These are phyloP conservation scores for Cardiospermum halicacabum DNA, from an alignment of 345 rosid species.

Conservation along the genomic window DNA sequence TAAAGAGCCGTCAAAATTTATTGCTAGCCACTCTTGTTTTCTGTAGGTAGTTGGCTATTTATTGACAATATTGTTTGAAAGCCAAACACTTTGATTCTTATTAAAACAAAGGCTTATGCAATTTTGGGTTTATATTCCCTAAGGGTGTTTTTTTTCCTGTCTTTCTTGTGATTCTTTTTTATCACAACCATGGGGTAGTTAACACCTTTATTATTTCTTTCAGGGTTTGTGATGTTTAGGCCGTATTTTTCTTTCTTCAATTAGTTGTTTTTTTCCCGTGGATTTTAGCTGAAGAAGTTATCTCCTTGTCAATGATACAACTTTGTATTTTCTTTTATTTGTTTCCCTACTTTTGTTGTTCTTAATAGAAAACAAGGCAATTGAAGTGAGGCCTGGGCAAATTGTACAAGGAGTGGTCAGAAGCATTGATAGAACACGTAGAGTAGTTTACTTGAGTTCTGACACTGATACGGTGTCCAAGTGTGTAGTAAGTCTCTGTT, in stretches of 20 bases:
- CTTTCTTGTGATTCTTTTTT: not conserved
- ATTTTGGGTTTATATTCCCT: constrained; percentile 4
- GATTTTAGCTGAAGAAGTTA: not conserved
- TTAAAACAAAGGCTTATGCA: not conserved
- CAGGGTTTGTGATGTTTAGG: not conserved
- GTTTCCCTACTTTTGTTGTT: constrained; percentile 8
- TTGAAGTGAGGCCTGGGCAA: constrained; percentile 54
- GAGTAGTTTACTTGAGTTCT: constrained; percentile 64
- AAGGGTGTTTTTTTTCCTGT: not conserved
- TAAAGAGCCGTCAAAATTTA: not conserved
- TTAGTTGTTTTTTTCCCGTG: not conserved
- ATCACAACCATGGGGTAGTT: not conserved
- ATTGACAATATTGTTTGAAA: not conserved
- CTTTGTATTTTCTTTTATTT: no score
- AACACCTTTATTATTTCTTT: not conserved
- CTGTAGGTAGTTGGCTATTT: not conserved
- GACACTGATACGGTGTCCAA: constrained; percentile 68
- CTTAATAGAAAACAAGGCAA: constrained; percentile 34
- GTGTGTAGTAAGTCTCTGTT: constrained; percentile 53
- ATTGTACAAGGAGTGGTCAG: constrained; percentile 76
- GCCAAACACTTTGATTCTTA: not conserved
- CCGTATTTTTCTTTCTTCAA: not conserved
- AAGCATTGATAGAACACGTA: constrained; percentile 66
- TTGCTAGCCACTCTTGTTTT: not conserved
- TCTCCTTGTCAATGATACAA: no score